These are phyloP conservation scores for Prototheca wickerhamii DNA, from an alignment of 163 green algal genomes.

Conservation along the genomic window DNA sequence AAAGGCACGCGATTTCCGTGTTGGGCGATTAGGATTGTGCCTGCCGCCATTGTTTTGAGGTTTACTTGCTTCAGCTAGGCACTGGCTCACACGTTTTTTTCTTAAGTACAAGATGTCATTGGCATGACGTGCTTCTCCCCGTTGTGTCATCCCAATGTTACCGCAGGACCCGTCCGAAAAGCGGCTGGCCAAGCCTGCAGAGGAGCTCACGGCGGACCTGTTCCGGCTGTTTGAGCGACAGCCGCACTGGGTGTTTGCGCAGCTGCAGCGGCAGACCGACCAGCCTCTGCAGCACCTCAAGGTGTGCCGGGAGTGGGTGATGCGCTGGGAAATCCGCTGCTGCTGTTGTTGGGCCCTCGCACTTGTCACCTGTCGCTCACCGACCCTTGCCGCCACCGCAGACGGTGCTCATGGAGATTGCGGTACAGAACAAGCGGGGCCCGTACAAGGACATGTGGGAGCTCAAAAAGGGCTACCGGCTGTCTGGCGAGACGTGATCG, in stretches of 20 bases:
- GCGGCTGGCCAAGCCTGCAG: constrained; percentile 12
- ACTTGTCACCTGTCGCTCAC: not conserved
- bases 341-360: not conserved
- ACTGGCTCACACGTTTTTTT: too few species aligned
- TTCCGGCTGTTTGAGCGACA: constrained; percentile 32
- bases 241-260: constrained; percentile 22
- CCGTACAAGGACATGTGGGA: constrained; percentile 34
- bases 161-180: constrained; percentile 13
- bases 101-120: too few species aligned
- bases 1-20: too few species aligned
- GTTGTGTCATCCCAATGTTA: not conserved
- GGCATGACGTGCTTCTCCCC: not conserved
- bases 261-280: constrained; percentile 29
- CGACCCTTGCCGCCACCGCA: not conserved
- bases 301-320: not conserved
- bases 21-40: too few species aligned
- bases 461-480: constrained; percentile 20
- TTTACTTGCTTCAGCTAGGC: too few species aligned
- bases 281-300: constrained; percentile 35
- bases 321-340: not conserved
- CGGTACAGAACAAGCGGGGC: constrained; percentile 23
- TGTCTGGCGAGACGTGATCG: not conserved
- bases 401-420: constrained; percentile 26
- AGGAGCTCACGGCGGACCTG: constrained; percentile 15
- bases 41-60: too few species aligned